A percentile compares a stretch with the other conserved stretches of the same genome.
Conservation (phyloP, 2,329 filamentous ascomycete species). For the Graphilbum fragrans region DNA sequence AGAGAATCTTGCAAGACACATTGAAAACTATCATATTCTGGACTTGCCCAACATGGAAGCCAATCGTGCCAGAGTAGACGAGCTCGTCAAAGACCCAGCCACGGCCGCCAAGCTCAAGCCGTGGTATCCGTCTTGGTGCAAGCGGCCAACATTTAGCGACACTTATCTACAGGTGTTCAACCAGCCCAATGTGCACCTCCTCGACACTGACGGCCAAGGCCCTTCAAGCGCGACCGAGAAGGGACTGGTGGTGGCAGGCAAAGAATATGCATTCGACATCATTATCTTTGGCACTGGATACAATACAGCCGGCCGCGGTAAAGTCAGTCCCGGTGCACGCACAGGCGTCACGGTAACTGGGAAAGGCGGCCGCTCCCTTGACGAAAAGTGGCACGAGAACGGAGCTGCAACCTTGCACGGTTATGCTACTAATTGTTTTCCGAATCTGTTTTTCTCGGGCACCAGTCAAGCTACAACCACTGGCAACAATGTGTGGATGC, state of each 20-base stretch:
- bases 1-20: constrained; percentile 9
- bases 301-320: neutral
- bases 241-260: constrained; percentile 31
- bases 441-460: constrained; percentile 1
- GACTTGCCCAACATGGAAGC: constrained; percentile 30
- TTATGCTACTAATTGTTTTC: neutral
- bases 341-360: neutral
- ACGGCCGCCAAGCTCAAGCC: constrained; percentile 42
- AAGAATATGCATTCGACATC: constrained; percentile 27
- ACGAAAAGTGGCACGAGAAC: neutral
- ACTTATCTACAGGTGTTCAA: constrained; percentile 49
- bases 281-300: constrained; percentile 1
- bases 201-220: constrained; percentile 46
- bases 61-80: constrained; percentile 33
- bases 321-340: neutral
- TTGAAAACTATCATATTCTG: constrained; percentile 22
- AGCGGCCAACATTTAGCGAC: constrained; percentile 50
- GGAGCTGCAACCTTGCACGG: neutral
- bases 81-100: constrained; percentile 36
- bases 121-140: constrained; percentile 52
- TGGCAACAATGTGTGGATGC: neutral
- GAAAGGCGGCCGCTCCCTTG: neutral
- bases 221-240: constrained; percentile 29
- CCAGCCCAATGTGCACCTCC: constrained; percentile 39
- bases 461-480: neutral